These are phyloP conservation scores for Leucocoprinus birnbaumii DNA, from an alignment of 768 basidiomycete species.

Conservation along the genomic window DNA sequence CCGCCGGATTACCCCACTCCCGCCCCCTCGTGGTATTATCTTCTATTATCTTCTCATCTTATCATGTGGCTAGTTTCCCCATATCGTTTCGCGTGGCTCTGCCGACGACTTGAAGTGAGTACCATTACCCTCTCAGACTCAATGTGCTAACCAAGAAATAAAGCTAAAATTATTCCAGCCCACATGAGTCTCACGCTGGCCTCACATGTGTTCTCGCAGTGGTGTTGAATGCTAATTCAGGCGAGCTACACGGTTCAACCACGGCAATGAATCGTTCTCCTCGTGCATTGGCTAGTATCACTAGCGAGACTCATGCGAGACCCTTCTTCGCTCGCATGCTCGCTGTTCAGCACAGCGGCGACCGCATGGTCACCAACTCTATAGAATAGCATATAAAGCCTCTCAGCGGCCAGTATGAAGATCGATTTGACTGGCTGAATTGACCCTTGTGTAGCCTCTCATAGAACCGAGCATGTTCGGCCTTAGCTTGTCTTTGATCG, in stretches of 20 bases:
- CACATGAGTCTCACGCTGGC: background rate
- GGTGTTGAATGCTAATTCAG: background rate
- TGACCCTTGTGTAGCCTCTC: too few relatives aligned
- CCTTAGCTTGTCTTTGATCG: background rate
- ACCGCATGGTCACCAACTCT: background rate
- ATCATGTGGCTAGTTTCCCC: background rate
- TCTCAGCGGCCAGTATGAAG: background rate
- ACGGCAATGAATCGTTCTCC: background rate
- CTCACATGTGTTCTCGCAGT: background rate
- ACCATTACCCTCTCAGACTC: background rate
- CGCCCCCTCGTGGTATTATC: background rate
- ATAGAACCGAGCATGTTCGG: background rate
- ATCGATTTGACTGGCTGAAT: background rate
- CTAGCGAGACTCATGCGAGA: background rate
- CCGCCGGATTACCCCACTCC: background rate
- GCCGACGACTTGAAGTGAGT: background rate
- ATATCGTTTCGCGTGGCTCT: background rate
- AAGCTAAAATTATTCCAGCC: constrained; percentile 5
- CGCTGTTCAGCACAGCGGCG: background rate
- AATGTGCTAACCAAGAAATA: background rate
- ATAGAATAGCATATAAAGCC: background rate
- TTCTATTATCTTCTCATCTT: background rate
- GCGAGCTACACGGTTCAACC: constrained; percentile 9
- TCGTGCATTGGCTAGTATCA: background rate
- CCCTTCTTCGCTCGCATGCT: constrained; percentile 6